Conservation (phyloP, 2,329 filamentous ascomycete genomes). For the Ophiosphaerella korrae region DNA sequence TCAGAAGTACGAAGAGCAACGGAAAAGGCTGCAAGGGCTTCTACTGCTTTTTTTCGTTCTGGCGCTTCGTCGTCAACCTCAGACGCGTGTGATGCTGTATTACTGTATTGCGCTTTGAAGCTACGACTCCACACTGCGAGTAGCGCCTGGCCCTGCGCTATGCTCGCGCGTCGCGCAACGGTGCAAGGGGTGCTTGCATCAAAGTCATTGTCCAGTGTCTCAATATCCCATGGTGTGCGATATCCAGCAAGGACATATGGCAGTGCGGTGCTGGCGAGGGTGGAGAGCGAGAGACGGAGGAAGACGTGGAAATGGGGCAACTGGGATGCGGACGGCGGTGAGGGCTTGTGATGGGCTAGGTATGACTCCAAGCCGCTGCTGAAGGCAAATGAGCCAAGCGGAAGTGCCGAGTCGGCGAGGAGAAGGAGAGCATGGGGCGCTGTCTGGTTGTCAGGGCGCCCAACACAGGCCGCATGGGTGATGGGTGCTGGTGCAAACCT, state of each 20-base stretch:
- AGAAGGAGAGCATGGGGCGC: conserved; percentile 73
- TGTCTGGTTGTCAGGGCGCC: conserved; percentile 9
- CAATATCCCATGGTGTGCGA: conserved; percentile 58
- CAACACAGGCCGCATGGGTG: neutral
- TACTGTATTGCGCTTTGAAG: conserved; percentile 52
- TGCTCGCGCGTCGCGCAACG: conserved; percentile 76
- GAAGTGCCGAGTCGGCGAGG: conserved; percentile 79
- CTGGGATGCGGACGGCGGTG: conserved; percentile 36
- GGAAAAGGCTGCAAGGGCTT: conserved; percentile 38
- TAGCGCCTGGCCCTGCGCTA: conserved; percentile 76
- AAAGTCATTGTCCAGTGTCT: conserved; percentile 71
- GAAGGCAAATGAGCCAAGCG: conserved; percentile 86
- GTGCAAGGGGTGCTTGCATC: conserved; percentile 79
- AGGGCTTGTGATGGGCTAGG: conserved; percentile 66
- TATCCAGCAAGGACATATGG: conserved; percentile 76
- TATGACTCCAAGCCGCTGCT: conserved; percentile 83
- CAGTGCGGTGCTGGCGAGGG: conserved; percentile 72
- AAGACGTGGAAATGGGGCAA: conserved; percentile 65
- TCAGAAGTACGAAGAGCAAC: conserved; percentile 33
- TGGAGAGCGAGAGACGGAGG: conserved; percentile 71
- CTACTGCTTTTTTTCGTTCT: conserved; percentile 15
- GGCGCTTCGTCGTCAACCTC: neutral
- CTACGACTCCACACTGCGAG: conserved; percentile 78
- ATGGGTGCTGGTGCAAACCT: conserved; percentile 14
- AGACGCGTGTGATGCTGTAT: neutral